These are phyloP conservation scores for Neurospora sp. DNA, from an alignment of 2,329 filamentous ascomycete genomes.

Conservation along the genomic window DNA sequence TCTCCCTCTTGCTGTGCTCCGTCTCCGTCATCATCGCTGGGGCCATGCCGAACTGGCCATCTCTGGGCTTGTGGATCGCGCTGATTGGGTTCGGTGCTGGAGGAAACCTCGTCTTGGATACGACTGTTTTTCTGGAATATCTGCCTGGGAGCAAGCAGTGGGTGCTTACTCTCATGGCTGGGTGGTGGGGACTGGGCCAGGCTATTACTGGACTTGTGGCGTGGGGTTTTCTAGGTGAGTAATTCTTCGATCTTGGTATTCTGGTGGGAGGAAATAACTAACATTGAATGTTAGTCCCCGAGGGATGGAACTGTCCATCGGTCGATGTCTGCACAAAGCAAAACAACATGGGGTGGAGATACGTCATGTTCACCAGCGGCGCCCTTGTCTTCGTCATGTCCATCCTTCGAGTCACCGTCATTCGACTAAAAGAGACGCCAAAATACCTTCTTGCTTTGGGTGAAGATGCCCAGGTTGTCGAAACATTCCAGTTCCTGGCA, in stretches of 20 bases:
- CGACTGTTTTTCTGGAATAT: constrained; percentile 38
- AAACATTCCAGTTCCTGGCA: constrained; percentile 29
- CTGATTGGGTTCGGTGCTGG: constrained; percentile 55
- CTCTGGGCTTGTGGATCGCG: constrained; percentile 53
- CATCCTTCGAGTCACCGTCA: constrained; percentile 41
- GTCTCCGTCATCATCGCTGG: constrained; percentile 57
- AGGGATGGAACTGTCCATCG: constrained; percentile 31
- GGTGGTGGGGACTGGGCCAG: constrained; percentile 41
- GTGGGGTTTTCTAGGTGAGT: constrained; percentile 37
- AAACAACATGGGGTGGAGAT: constrained; percentile 42
- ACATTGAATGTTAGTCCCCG: constrained; percentile 20
- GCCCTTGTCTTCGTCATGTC: constrained; percentile 39
- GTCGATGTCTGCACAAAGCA: constrained; percentile 29
- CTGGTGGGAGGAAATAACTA: background rate
- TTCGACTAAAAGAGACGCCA: constrained; percentile 47
- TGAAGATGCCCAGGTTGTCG: constrained; percentile 39
- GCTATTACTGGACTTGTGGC: constrained; percentile 37
- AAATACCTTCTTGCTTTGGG: constrained; percentile 47
- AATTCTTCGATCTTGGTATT: background rate
- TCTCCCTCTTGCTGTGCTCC: constrained; percentile 66
- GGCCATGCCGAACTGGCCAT: constrained; percentile 55
- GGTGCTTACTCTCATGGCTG: constrained; percentile 53
- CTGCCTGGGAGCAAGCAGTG: constrained; percentile 47
- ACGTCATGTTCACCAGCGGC: constrained; percentile 37
- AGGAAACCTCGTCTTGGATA: constrained; percentile 54